Evolutionary conservation across 192 early-diverging fungal species (phyloP), one percentile per base, ranked within the genome.

Genomic region (Gryganskiella cystojenkinii): DNA sequence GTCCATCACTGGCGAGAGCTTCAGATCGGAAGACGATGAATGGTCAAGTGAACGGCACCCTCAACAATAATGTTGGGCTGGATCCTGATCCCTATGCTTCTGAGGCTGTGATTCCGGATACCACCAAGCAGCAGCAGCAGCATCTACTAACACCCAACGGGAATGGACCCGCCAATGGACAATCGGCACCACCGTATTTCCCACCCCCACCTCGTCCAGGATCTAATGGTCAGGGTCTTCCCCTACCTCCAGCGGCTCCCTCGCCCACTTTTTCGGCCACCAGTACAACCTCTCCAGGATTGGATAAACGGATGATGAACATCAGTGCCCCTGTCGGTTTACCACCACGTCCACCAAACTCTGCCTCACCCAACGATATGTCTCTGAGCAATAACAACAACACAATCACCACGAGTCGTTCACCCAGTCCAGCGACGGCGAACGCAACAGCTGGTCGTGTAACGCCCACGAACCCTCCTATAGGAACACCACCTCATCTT

Each of bases 61-160:
- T 24, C n/a, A 64, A 45, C 10, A 56, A 40, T 28, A 25, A 30
- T 4, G 61, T 25, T 8, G 68, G 64, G 3, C 56, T 66, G 0
- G 71, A 74, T 11, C 6, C 66, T 37, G 64, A 55, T 33, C 63
- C 71, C 19, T 65, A 74, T 24, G 63, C 71, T 0, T 35, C 50
- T 56, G 71, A 74, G 10, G 63, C 46, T 11, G 20, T 74, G 14
- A 49, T 46, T 2, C 13, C 46, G 10, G 37, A 43, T 3, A 7
- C 40, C 15, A 30, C 15, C 20, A 11, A 44, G 4, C 28, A 24
- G 30, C 56, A 50, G 13, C 13, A 14, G 2, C 37, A 7, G 3
- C 52, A 65, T 20, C 64, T 43, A n/a, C 33, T 28, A 20, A n/a
- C n/a, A n/a, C n/a, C n/a, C n/a, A n/a, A n/a, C n/a, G n/a, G n/a